These are phyloP conservation scores for Zygoascus meyerae DNA, from an alignment of 1,139 yeast species.

Conservation along the genomic window DNA sequence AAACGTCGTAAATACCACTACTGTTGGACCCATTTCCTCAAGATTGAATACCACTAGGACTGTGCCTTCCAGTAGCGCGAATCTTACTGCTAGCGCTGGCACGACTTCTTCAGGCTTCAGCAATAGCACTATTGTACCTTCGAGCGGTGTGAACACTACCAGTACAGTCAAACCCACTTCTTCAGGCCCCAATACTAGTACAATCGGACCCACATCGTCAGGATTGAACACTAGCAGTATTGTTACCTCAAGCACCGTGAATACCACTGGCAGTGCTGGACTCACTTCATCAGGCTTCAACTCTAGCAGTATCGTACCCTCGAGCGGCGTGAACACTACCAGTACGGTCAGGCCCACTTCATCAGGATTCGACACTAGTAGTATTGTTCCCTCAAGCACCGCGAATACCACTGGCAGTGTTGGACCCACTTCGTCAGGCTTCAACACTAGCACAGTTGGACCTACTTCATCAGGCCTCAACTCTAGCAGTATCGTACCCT, in stretches of 20 bases:
- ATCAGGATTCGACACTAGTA: neutral
- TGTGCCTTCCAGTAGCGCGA: neutral
- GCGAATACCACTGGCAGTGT: constrained; percentile 1
- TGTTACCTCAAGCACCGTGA: neutral
- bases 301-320: neutral
- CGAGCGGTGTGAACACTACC: neutral
- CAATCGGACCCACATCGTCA: neutral
- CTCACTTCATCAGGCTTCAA: neutral
- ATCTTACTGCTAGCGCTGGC: neutral
- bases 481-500: neutral
- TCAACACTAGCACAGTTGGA: neutral
- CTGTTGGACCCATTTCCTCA: neutral
- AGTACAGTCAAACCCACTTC: neutral
- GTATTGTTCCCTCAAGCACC: neutral
- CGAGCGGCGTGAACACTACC: neutral
- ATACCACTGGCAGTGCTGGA: neutral
- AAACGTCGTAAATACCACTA: too few relatives aligned
- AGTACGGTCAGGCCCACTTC: neutral
- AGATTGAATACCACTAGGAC: neutral
- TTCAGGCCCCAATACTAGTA: neutral
- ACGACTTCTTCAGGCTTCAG: neutral
- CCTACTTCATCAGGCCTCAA: neutral
- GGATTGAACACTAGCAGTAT: neutral
- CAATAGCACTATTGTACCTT: neutral
- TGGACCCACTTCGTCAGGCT: neutral